Conservation (phyloP, 495 filamentous ascomycete genomes). For the Podospora comata region DNA sequence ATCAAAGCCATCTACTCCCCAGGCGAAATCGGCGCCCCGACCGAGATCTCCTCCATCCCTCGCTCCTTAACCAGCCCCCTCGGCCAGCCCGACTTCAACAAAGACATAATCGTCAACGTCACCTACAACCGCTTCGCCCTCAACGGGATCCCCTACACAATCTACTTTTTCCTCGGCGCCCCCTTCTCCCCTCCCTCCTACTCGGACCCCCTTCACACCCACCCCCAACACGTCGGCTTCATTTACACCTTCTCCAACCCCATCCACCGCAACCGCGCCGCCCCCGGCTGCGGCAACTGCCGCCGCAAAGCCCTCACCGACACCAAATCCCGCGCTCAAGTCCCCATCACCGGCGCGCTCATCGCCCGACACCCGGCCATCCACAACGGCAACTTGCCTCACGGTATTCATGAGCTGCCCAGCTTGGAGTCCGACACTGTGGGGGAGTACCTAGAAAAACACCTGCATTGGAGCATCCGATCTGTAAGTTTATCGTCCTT, state of each 20-base stretch:
- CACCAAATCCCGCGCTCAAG: slow-evolving; percentile 2
- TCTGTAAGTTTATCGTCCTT: not conserved
- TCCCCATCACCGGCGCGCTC: slow-evolving; percentile 6
- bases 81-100: not conserved
- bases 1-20: slow-evolving; percentile 1
- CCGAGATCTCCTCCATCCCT: not conserved
- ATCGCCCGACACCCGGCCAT: not conserved
- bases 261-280: slow-evolving; percentile 5
- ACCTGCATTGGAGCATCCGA: not conserved
- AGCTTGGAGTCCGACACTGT: not conserved
- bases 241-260: slow-evolving; percentile 5
- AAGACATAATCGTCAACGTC: slow-evolving; percentile 4
- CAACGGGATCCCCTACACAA: not conserved
- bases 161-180: slow-evolving; percentile 1
- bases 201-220: not conserved
- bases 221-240: slow-evolving; percentile 6
- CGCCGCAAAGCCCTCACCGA: slow-evolving; percentile 1
- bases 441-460: not conserved
- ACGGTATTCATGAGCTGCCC: not conserved
- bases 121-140: slow-evolving; percentile 5
- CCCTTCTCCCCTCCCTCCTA: not conserved
- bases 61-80: not conserved
- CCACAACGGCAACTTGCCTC: not conserved
- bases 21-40: not conserved
- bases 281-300: slow-evolving; percentile 3